A percentile compares a stretch with the other conserved stretches of the same genome.
phyloP scores from a whole-genome alignment of 495 filamentous ascomycete genomes.

The Penicillium paxilli region DNA sequence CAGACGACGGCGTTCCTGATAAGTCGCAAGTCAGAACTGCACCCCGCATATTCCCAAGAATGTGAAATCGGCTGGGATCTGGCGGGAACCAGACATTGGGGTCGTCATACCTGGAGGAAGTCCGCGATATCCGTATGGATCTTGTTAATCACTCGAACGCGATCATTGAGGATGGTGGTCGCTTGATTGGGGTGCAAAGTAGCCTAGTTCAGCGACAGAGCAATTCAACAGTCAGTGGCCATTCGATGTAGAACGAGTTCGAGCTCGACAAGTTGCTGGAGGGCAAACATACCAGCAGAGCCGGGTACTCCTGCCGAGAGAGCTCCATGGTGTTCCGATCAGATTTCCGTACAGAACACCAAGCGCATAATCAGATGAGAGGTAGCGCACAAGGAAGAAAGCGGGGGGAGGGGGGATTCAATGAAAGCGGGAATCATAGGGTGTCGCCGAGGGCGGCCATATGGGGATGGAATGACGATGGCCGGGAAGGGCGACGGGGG shows the following conservation, averaged over 20 bases:
- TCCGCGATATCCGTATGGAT: conserved; percentile 93
- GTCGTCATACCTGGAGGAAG: conserved; percentile 81
- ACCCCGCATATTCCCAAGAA: conserved; percentile 8
- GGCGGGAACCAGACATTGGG: not conserved
- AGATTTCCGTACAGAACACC: conserved; percentile 28
- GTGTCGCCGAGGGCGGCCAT: conserved; percentile 26
- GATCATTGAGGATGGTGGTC: conserved; percentile 79
- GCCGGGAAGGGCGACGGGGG: conserved; percentile 6
- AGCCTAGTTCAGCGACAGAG: conserved; percentile 52
- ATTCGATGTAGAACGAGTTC: not conserved
- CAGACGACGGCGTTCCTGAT: conserved; percentile 85
- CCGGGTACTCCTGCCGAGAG: conserved; percentile 90
- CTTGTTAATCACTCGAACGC: conserved; percentile 80
- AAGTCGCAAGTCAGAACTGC: conserved; percentile 8
- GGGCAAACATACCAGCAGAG: conserved; percentile 76
- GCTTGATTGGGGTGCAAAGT: conserved; percentile 84
- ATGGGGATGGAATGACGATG: conserved; percentile 32
- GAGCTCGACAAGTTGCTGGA: not conserved
- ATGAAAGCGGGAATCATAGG: conserved; percentile 21
- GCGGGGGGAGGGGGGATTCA: conserved; percentile 10
- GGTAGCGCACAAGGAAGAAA: conserved; percentile 5
- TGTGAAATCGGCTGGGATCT: conserved; percentile 9
- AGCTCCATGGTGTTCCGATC: conserved; percentile 64
- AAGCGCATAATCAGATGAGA: conserved; percentile 41
- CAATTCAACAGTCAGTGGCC: conserved; percentile 11